A percentile compares a stretch with the other conserved stretches of the same genome.
Conservation (phyloP, 129 eudicot genomes). For the Tagetes erecta region DNA sequence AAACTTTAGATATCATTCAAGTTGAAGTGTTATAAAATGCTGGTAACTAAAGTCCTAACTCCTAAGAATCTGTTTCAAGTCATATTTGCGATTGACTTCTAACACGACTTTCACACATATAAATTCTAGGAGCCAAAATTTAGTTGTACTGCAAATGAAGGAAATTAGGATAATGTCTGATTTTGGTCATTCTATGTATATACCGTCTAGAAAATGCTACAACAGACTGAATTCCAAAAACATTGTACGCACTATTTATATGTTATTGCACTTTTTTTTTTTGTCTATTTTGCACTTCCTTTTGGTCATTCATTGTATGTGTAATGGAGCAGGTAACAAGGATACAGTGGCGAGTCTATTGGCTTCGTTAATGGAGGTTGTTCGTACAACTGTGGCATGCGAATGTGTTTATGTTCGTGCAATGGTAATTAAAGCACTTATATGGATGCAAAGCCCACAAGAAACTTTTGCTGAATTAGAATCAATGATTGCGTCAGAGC, state of each 20-base stretch:
- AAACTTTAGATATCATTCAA: constrained; percentile 15
- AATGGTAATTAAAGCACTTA: constrained; percentile 94
- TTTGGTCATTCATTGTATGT: constrained; percentile 50
- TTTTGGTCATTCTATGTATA: constrained; percentile 7
- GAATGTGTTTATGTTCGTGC: constrained; percentile 99
- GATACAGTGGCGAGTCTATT: constrained; percentile 81
- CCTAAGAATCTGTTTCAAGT: not conserved
- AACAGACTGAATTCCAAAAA: not conserved
- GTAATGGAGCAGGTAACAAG: constrained; percentile 60
- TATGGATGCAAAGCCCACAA: constrained; percentile 99
- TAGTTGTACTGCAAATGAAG: not conserved
- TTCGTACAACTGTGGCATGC: constrained; percentile 95
- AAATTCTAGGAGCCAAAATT: not conserved
- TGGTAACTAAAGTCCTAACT: constrained; percentile 2
- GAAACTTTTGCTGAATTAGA: constrained; percentile 86
- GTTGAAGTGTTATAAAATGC: not conserved
- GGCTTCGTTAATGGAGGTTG: constrained; percentile 97
- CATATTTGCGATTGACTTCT: constrained; percentile 3
- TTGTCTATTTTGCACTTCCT: constrained; percentile 22
- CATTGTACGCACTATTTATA: not conserved
- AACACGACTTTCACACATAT: not conserved
- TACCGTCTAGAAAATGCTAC: not conserved
- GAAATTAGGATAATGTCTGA: constrained; percentile 1
- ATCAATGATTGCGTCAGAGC: constrained; percentile 92
- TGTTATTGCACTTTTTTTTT: not conserved